Evolutionary conservation across 2,329 filamentous ascomycete genomes (phyloP).

Genomic region (Blastomyces emzantsi): DNA sequence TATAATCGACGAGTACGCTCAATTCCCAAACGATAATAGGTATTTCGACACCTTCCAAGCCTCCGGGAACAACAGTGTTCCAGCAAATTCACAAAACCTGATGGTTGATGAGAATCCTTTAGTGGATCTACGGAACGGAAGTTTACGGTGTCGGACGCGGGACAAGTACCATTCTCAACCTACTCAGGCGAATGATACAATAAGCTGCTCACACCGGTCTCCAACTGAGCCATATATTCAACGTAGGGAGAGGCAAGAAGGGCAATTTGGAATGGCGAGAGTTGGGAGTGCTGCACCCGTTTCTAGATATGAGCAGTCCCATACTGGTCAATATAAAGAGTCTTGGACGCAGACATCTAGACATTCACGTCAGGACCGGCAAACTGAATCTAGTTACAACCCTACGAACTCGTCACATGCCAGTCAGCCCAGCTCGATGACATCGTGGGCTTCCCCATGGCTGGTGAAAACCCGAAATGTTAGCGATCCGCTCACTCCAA

Average conservation of each 20-base stretch:
- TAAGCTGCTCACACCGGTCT: not conserved
- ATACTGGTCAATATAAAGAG: not conserved
- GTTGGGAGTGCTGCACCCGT: too few relatives aligned
- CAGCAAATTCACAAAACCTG: not conserved
- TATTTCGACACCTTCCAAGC: not conserved
- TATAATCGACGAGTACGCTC: constrained; percentile 4
- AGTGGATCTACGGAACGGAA: not conserved
- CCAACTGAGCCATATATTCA: not conserved
- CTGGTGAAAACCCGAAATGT: not conserved
- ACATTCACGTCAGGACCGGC: not conserved
- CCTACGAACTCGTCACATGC: not conserved
- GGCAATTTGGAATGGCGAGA: too few relatives aligned
- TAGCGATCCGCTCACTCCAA: not conserved
- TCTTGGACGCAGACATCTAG: not conserved
- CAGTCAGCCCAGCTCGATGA: not conserved
- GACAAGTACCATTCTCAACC: not conserved
- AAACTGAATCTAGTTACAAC: not conserved
- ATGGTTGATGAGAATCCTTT: not conserved
- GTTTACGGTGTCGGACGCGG: not conserved
- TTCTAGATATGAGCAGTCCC: not conserved
- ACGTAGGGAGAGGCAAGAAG: not conserved
- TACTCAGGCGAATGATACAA: not conserved
- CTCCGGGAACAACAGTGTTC: not conserved
- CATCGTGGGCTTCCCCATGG: not conserved
- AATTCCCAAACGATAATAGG: not conserved